phyloP scores from a whole-genome alignment of 768 basidiomycete species.

The Tricholoma furcatifolium region DNA sequence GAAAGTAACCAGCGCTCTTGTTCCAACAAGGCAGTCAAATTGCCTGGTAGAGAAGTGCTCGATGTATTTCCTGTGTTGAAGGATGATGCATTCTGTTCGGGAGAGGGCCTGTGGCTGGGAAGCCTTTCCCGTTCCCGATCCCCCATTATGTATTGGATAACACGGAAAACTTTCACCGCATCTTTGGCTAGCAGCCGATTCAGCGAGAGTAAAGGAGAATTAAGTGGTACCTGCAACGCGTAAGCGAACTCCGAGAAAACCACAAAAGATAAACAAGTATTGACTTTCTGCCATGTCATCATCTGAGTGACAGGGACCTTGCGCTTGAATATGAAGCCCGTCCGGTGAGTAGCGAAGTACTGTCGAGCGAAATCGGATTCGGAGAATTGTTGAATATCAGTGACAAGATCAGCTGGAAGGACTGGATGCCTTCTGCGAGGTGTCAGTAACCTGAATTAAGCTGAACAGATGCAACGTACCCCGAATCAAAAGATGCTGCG shows the following conservation, averaged over 20 bases:
- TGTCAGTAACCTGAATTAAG: constrained; percentile 10
- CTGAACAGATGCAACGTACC: constrained; percentile 43
- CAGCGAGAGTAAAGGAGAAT: constrained; percentile 71
- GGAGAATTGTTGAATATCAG: constrained; percentile 85
- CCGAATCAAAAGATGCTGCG: constrained; percentile 54
- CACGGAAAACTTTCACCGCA: constrained; percentile 83
- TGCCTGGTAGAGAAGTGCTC: constrained; percentile 41
- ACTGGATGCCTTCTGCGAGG: constrained; percentile 65
- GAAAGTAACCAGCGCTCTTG: constrained; percentile 86
- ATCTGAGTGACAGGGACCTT: constrained; percentile 81
- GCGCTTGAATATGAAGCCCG: constrained; percentile 82
- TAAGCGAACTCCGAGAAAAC: neutral
- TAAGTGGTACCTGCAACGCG: constrained; percentile 51
- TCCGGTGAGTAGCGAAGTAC: constrained; percentile 90
- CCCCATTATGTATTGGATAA: constrained; percentile 91
- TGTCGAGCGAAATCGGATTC: constrained; percentile 82
- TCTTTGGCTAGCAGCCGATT: constrained; percentile 68
- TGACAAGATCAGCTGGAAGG: constrained; percentile 76
- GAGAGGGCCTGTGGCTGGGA: constrained; percentile 45
- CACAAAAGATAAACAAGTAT: constrained; percentile 4
- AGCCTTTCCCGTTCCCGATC: constrained; percentile 77
- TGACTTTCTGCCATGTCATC: constrained; percentile 90
- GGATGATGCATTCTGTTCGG: constrained; percentile 44
- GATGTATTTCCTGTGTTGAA: constrained; percentile 44
- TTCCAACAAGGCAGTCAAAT: constrained; percentile 53